phyloP scores from a whole-genome alignment of 2,329 filamentous ascomycete species.

The Cadophora sp. region DNA sequence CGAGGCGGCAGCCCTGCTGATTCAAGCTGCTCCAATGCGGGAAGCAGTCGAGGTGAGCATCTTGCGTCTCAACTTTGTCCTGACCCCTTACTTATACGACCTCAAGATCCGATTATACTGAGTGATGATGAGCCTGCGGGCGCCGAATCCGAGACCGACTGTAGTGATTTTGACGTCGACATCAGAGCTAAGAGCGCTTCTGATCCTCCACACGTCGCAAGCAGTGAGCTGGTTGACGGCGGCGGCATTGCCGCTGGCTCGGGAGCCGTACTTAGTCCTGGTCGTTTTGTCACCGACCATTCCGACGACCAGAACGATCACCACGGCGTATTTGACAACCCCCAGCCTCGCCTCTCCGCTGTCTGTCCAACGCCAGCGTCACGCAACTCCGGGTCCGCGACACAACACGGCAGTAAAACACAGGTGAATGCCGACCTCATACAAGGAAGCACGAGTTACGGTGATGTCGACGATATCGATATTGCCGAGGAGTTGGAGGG shows the following conservation, averaged over 20 bases:
- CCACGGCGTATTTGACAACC: constrained; percentile 24
- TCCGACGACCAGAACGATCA: constrained; percentile 20
- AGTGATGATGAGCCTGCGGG: constrained; percentile 30
- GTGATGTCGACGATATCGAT: no score
- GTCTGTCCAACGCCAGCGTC: neutral
- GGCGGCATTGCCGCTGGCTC: constrained; percentile 25
- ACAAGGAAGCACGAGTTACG: no score
- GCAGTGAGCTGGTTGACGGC: constrained; percentile 18
- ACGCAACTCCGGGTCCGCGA: no score
- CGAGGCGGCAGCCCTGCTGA: constrained; percentile 25
- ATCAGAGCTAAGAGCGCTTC: constrained; percentile 25
- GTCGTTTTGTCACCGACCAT: constrained; percentile 25
- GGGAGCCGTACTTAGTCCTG: constrained; percentile 24
- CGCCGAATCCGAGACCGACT: constrained; percentile 31
- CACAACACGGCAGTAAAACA: no score
- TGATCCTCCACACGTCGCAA: constrained; percentile 20
- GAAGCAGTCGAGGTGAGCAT: constrained; percentile 32
- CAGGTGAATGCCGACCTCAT: no score
- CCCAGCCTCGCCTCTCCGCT: constrained; percentile 24
- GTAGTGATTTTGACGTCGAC: constrained; percentile 29
- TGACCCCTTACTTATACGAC: constrained; percentile 28
- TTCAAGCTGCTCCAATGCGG: constrained; percentile 24
- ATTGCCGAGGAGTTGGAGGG: constrained; percentile 22
- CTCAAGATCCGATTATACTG: constrained; percentile 32
- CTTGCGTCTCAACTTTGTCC: constrained; percentile 25